Evolutionary conservation across 768 basidiomycete species (phyloP), one percentile per base, ranked within the genome.

Genomic region (Tulasnella sp.): DNA sequence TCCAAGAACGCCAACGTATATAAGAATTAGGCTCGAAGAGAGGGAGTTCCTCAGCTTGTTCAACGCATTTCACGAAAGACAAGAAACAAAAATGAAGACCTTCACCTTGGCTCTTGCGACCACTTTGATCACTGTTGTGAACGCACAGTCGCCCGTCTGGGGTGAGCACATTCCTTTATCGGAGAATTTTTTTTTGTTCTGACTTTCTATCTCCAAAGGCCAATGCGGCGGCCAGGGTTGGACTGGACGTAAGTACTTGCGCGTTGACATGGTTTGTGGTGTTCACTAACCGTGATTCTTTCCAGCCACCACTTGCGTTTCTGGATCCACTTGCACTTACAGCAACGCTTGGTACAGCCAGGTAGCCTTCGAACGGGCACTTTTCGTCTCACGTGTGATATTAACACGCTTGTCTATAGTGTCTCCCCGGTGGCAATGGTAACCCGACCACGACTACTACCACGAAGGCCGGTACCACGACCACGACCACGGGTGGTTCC

Each of bases 291-390:
- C 12, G 8, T 64, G 2, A 8, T 5, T 9, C n/a, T 9, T 64
- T 64, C 24, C 24, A 64, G 73, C 73, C 3, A 77, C 76, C 24
- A 77, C 76, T 11, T 89, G 89, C 81, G 85, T 88, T 24, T 77
- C 86, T 31, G 89, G 89, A 11, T 88, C 88, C 78, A 86, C 84
- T 18, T 89, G 89, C 83, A 87, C 86, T 0, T 84, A 84, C 60
- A 86, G 81, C 77, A 89, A 87, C 81, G 83, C 86, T 77, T 89
- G 88, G 82, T 90, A 90, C 82, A 90, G 89, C 1, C 90, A 91
- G 73, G 73, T 74, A 37, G 24, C 28, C 69, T 41, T 12, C 16
- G 24, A 40, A 74, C 44, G 3, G 24, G 20, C 60, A 42, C 22
- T n/a, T 20, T 18, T 42, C 12, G 20, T 74, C 20, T 14, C n/a